phyloP scores from a whole-genome alignment of 805 yeast genomes.

The Candida pini region DNA sequence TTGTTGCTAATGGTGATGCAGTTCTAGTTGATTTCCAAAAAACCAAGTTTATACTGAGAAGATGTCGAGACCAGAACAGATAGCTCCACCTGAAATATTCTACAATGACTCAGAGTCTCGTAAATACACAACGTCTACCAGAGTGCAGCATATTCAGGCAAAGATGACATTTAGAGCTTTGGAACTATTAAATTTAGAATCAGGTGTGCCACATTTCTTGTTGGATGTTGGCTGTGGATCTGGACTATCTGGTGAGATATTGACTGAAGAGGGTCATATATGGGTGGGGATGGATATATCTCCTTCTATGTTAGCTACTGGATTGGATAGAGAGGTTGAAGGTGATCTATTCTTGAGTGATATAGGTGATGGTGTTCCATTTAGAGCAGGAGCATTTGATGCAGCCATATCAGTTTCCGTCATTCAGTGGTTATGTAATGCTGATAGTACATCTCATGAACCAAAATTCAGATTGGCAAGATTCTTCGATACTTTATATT shows the following conservation, averaged over 20 bases:
- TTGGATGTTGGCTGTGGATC: slow-evolving; percentile 97
- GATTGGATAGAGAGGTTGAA: slow-evolving; percentile 84
- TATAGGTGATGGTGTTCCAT: slow-evolving; percentile 91
- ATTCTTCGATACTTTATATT: slow-evolving; percentile 85
- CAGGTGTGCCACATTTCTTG: slow-evolving; percentile 55
- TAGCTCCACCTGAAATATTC: slow-evolving; percentile 95
- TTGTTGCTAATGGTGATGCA: too few species aligned
- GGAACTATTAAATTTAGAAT: slow-evolving; percentile 75
- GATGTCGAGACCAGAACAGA: slow-evolving; percentile 94
- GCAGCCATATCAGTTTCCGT: slow-evolving; percentile 95
- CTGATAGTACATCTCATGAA: slow-evolving; percentile 75
- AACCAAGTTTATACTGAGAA: neutral
- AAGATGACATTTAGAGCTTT: slow-evolving; percentile 93
- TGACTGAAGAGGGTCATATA: slow-evolving; percentile 86
- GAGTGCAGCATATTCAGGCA: slow-evolving; percentile 98
- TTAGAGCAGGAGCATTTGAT: slow-evolving; percentile 93
- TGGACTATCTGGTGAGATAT: slow-evolving; percentile 89
- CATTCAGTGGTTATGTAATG: slow-evolving; percentile 97
- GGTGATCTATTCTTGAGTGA: slow-evolving; percentile 91
- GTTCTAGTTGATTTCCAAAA: too few species aligned
- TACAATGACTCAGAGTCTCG: slow-evolving; percentile 86
- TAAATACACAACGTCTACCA: slow-evolving; percentile 87
- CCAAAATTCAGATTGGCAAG: slow-evolving; percentile 76
- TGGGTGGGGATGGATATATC: slow-evolving; percentile 98
- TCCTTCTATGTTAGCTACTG: slow-evolving; percentile 93